Evolutionary conservation across 331 rosid species (phyloP).

Genomic region (Dryas integrifolia): DNA sequence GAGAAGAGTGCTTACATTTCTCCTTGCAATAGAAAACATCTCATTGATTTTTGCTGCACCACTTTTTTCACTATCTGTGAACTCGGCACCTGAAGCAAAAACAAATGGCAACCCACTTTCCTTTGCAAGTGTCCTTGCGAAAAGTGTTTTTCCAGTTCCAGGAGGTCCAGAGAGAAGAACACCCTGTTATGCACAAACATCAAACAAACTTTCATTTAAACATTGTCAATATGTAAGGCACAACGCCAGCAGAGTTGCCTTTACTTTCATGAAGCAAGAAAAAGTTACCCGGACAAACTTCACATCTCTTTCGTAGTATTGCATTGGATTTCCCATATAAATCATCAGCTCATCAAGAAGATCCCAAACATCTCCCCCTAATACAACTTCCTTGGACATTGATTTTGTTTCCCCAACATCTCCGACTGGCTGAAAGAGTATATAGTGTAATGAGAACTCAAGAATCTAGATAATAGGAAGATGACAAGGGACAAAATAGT

Average conservation of each 20-base stretch:
- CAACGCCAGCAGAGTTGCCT: slow-evolving; percentile 13
- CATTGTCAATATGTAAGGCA: slow-evolving; percentile 19
- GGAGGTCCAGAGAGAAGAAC: slow-evolving; percentile 99
- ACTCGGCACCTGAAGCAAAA: slow-evolving; percentile 97
- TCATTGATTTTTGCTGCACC: slow-evolving; percentile 88
- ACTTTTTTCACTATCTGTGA: slow-evolving; percentile 93
- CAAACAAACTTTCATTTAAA: slow-evolving; percentile 21
- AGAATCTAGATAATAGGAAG: slow-evolving; percentile 10
- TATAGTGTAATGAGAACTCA: slow-evolving; percentile 17
- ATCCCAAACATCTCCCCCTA: slow-evolving; percentile 99
- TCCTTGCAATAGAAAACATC: slow-evolving; percentile 87
- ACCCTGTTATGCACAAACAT: slow-evolving; percentile 56
- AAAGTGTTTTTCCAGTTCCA: slow-evolving; percentile 96
- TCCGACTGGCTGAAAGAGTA: slow-evolving; percentile 71
- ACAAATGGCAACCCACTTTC: slow-evolving; percentile 93
- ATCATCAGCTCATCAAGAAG: slow-evolving; percentile 95
- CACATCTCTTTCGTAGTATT: slow-evolving; percentile 81
- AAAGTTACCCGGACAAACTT: slow-evolving; percentile 87
- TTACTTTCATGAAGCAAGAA: slow-evolving; percentile 12
- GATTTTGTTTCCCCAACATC: slow-evolving; percentile 77
- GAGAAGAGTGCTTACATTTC: slow-evolving; percentile 58
- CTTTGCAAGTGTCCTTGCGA: slow-evolving; percentile 90
- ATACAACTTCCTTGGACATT: slow-evolving; percentile 85
- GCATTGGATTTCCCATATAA: slow-evolving; percentile 98
- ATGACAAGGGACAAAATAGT: background rate